Evolutionary conservation across 352 stramenopile species (phyloP), one percentile per base, ranked within the genome.

Genomic region (Albugo candida): DNA sequence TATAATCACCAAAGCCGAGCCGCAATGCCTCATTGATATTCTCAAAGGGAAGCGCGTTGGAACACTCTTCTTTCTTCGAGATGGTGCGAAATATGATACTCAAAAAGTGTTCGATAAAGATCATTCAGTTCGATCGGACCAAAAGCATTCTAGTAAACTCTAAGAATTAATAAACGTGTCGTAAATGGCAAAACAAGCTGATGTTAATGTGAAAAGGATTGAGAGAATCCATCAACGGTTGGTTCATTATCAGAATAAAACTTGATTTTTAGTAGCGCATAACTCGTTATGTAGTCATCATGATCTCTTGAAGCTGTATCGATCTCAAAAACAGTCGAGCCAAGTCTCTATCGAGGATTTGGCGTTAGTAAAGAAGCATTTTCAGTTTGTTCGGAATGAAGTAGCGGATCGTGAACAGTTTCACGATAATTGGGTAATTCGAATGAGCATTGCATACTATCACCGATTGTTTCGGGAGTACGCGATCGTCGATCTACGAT

Each of bases 371-470:
- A 50, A 56, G 24, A 38, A 60, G 19, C 54, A 83, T 21, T 81
- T 83, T 56, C 70, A 84, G 56, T 88, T 88, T 41, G 63, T 88
- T 27, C 76, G 76, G 19, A 67, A 88, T 58, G 70, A 88, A 14
- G 69, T 74, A 18, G 60, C 49, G 5, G 76, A 88, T 50, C 55
- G 59, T 2, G 50, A 67, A 41, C 51, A 61, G 27, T 65, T 63
- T 11, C 53, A 61, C 34, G 57, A 31, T n/a, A 63, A 84, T 60
- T 92, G 79, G 79, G 48, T 65, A 34, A 61, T 85, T 55, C 71
- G 76, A 49, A 80, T 92, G 62, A 83, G 73, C 43, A 67, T 79
- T 35, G 64, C 69, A n/a, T 92, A 92, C 61, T 92, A 92, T 55
- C 63, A 60, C 38, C 61, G 75, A 49, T 65, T 92, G 27, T 92